These are phyloP conservation scores for Ogataea kodamae DNA, from an alignment of 805 yeast genomes.

Conservation along the genomic window DNA sequence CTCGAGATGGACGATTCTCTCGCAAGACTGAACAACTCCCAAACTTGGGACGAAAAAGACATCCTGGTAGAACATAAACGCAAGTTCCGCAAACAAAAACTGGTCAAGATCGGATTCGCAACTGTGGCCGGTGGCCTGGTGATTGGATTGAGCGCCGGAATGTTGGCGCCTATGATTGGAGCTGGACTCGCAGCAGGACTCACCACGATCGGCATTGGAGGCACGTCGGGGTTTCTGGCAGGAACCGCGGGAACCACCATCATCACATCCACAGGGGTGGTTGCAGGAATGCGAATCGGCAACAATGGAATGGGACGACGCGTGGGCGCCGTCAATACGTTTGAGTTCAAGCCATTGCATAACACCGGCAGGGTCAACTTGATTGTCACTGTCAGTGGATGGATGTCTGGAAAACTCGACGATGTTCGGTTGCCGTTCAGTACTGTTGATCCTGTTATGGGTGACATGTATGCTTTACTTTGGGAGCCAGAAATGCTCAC, in stretches of 20 bases:
- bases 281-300: conserved; percentile 89
- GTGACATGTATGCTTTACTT: conserved; percentile 83
- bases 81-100: conserved; percentile 58
- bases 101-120: conserved; percentile 89
- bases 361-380: conserved; percentile 85
- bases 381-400: conserved; percentile 88
- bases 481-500: conserved; percentile 99
- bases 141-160: conserved; percentile 91
- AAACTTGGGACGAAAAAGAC: conserved; percentile 68
- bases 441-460: conserved; percentile 97
- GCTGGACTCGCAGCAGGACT: conserved; percentile 98
- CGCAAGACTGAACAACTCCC: conserved; percentile 35
- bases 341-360: conserved; percentile 89
- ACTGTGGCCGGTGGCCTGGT: conserved; percentile 95
- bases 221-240: conserved; percentile 90
- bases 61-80: conserved; percentile 71
- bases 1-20: conserved; percentile 67
- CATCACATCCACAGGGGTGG: conserved; percentile 87
- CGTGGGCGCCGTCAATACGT: conserved; percentile 88
- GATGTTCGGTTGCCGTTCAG: conserved; percentile 95
- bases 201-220: conserved; percentile 89
- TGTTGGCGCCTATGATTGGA: conserved; percentile 95
- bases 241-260: conserved; percentile 96
- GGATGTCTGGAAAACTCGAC: conserved; percentile 96
- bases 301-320: conserved; percentile 78